A percentile compares a stretch with the other conserved stretches of the same genome.
These are phyloP conservation scores for Ceratocystis alfenasii DNA, from an alignment of 2,329 filamentous ascomycete species.

Conservation along the genomic window DNA sequence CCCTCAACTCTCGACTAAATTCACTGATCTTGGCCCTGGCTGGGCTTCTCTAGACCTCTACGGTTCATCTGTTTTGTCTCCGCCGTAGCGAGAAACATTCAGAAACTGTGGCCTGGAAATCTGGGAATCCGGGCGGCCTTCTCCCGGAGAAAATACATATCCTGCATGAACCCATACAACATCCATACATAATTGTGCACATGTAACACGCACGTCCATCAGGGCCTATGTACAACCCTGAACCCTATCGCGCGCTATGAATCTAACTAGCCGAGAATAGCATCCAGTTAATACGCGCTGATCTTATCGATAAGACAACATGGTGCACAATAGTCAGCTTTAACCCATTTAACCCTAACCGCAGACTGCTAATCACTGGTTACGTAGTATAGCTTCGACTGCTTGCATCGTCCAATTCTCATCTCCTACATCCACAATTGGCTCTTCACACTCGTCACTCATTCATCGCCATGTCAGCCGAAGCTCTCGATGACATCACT, in stretches of 20 bases:
- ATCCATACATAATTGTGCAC: not conserved
- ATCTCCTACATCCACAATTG: not conserved
- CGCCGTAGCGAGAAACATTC: slow-evolving; percentile 2
- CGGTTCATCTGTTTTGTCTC: not conserved
- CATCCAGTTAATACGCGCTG: no score
- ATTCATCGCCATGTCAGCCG: slow-evolving; percentile 27
- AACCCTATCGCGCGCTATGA: no score
- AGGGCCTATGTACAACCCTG: no score
- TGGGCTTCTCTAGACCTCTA: not conserved
- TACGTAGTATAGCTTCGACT: not conserved
- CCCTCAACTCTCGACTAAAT: no score
- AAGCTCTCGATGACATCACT: slow-evolving; percentile 39
- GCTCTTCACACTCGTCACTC: not conserved
- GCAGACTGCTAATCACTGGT: fast-evolving
- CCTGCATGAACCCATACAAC: not conserved
- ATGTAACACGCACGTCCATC: not conserved
- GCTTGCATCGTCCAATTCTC: not conserved
- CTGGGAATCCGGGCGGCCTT: not conserved
- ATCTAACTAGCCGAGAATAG: no score
- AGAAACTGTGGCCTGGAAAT: not conserved
- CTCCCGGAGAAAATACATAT: no score
- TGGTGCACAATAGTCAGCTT: not conserved
- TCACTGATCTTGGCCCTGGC: no score
- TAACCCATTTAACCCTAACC: not conserved
- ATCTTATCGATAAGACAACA: not conserved